Conservation (phyloP, 2,329 filamentous ascomycete genomes). For the Aureobasidium sp. region DNA sequence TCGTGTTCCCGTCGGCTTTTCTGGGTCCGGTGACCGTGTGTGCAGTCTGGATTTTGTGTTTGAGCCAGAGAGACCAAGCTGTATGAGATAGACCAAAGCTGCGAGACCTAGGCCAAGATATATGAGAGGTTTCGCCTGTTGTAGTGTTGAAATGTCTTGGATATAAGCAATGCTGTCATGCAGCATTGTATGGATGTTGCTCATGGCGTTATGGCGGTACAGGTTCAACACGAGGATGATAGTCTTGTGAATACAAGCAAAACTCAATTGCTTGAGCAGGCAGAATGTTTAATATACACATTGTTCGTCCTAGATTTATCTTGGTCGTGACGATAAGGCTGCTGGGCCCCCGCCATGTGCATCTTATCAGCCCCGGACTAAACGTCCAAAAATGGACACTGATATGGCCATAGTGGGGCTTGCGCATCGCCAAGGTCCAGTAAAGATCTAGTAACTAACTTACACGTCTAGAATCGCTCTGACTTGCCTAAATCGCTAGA, state of each 20-base stretch:
- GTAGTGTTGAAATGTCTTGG: background rate
- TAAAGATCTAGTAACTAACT: background rate
- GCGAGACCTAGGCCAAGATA: slow-evolving; percentile 6
- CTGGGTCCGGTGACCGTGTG: slow-evolving; percentile 32
- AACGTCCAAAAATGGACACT: background rate
- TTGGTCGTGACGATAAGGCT: slow-evolving; percentile 6
- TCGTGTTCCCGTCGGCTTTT: slow-evolving; percentile 31
- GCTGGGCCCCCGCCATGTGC: background rate
- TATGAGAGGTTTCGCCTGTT: background rate
- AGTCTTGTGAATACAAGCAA: background rate
- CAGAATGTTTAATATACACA: background rate
- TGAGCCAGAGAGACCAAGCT: background rate
- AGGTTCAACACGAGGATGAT: background rate
- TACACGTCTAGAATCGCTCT: background rate
- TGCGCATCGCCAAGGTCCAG: background rate
- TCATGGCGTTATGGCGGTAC: background rate
- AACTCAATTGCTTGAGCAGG: background rate
- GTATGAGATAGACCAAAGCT: background rate
- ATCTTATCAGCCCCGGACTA: slow-evolving; percentile 5
- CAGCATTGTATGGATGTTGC: background rate
- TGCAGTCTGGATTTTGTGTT: background rate
- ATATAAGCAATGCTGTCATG: background rate
- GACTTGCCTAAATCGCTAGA: background rate
- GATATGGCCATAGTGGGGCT: slow-evolving; percentile 3
- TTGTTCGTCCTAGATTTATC: background rate